Evolutionary conservation across 495 filamentous ascomycete species (phyloP), one percentile per base, ranked within the genome.

Genomic region (Bathelium albidoporum): DNA sequence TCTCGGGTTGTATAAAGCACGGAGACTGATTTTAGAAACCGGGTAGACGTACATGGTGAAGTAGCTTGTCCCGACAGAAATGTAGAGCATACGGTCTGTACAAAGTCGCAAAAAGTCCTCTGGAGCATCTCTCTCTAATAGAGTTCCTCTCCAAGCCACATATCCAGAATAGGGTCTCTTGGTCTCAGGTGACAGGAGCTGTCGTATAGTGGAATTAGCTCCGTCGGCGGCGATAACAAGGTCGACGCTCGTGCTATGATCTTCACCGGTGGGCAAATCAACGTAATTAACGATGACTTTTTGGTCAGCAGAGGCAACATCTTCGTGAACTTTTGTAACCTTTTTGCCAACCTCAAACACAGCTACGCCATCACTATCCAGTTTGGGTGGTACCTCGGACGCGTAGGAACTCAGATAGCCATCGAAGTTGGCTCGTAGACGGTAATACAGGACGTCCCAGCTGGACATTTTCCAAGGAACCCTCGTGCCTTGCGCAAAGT

Each of bases 191-290:
- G 73, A 58, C 11, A 83, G 70, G 2, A 79, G 64, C n/a, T 69
- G 69, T 22, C 82, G 76, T 12, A 85, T 65, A 3, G 75, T 77
- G 26, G 82, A 84, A 68, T 72, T 77, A 1, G 81, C 75, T 2
- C 82, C 82, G 71, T 85, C 82, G 28, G 82, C 81, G 2, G 71
- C 82, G 63, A 85, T 67, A 32, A 84, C 71, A 9, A 80, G 66
- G 66, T 83, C 80, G 10, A 75, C 81, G 5, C 61, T 60, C 1
- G 73, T 68, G 59, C 66, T 74, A 34, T 69, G 69, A 20, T 66
- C 65, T 20, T 70, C 72, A 22, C 74, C 74, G 31, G 31, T 59
- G 3, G 3, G 16, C 1, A 43, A 10, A 28, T 64, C 62, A 9
- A 29, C 14, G 2, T n/a, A 32, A 20, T 29, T 16, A 26, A 64